Evolutionary conservation across 352 stramenopile species (phyloP).

Genomic region (Pythium guiyangense): DNA sequence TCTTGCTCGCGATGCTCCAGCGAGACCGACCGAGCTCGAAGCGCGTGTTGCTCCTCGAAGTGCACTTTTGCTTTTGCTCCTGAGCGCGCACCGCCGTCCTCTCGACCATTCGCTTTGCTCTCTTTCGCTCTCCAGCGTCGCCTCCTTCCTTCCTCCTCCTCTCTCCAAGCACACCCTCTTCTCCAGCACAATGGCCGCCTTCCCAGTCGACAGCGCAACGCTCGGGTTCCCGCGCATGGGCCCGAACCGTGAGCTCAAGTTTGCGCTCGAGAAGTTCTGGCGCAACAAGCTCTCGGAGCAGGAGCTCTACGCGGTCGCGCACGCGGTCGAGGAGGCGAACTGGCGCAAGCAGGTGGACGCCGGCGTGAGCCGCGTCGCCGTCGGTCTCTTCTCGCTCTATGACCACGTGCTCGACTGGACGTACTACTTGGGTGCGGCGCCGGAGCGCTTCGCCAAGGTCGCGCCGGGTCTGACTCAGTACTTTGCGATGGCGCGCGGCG

Average conservation of each 20-base stretch:
- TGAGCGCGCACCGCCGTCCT: conserved; percentile 20
- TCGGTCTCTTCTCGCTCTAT: conserved; percentile 90
- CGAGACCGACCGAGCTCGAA: background rate
- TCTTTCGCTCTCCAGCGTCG: conserved; percentile 4
- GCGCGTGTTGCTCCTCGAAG: background rate
- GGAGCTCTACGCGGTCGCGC: conserved; percentile 74
- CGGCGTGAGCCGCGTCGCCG: conserved; percentile 73
- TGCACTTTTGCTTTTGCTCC: conserved; percentile 64
- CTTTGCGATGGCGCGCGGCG: conserved; percentile 89
- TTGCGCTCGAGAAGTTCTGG: conserved; percentile 93
- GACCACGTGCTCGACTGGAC: conserved; percentile 90
- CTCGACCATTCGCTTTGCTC: conserved; percentile 26
- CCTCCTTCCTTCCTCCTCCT: background rate
- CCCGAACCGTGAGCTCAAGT: conserved; percentile 93
- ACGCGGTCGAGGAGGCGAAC: conserved; percentile 76
- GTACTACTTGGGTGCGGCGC: conserved; percentile 74
- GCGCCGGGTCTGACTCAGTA: conserved; percentile 61
- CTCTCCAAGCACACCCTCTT: background rate
- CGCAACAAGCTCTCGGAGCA: conserved; percentile 71
- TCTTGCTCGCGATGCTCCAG: background rate
- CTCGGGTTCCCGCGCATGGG: conserved; percentile 92
- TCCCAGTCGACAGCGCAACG: conserved; percentile 66
- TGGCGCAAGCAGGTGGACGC: conserved; percentile 83
- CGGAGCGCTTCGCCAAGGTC: conserved; percentile 72
- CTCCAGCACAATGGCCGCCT: conserved; percentile 25